Base-by-base conservation (phyloP, 164 flowering plant species). In the Annona cherimola region DNA sequence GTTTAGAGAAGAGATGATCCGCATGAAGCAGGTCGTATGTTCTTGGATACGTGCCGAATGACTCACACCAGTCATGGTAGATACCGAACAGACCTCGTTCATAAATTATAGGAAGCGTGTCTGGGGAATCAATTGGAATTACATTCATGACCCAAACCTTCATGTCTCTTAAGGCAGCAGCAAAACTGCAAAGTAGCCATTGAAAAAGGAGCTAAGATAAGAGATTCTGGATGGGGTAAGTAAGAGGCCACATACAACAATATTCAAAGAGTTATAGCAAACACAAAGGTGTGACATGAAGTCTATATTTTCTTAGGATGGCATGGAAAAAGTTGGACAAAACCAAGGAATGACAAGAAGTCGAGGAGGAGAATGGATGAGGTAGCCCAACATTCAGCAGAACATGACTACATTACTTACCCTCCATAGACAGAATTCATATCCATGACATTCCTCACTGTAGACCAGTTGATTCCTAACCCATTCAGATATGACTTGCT, bases 391-490 rank as follows among this genome's bases (percentile, higher is more conserved):
- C 14, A 50, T 11, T 16, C 14, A 50, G 9, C 14, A 50, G 3
- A 50, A 16, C 9, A 50, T 9, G 57, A 50, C 14, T 63, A 8
- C 11, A 16, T 44, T 46, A 26, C 69, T 89, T 87, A 96, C 98
- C 99, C 98, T 86, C 99, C 99, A 80, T 96, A 96, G 64, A 93
- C 81, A 67, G 99, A 70, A 84, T 94, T 86, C 99, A 96, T 96
- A 85, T 96, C 99, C 98, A 96, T 93, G 73, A 90, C 97, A 83
- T 93, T 96, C 69, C 99, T 85, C 59, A 93, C 93, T 18, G 72
- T 71, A 64, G 91, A 81, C 99, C 98, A 96, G 81, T 79, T 81
- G 68, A 96, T 88, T 45, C 96, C 97, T 76, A 93, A 57, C 8
- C 94, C 98, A 61, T 77, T 84, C 11, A 90, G 76, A 77, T 96